Base-by-base conservation (phyloP, 371 early-diverging fungal genomes). In the Apophysomyces sp. region DNA sequence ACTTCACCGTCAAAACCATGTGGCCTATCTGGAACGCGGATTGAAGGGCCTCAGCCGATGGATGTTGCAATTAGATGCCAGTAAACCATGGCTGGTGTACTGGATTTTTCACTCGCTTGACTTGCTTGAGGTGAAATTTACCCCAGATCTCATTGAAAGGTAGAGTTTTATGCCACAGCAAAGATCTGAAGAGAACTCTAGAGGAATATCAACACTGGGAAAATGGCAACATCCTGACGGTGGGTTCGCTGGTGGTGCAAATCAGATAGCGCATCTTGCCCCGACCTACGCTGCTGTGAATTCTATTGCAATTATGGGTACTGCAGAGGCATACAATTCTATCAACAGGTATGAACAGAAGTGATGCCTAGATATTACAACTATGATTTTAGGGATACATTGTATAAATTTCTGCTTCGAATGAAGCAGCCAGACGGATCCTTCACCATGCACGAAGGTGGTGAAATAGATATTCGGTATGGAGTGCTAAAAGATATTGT, bases 341-440 rank as follows among this genome's bases (percentile, higher is more conserved):
- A 83, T 96, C 37, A 75, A 93, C 61, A 70, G 86, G 79, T 74
- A 64, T 11, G 18, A 57, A 28, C 31, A 54, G 1, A 52, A 2
- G 18, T n/a, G 29, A 2, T 1, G 3, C 0, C n/a, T n/a, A n/a
- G n/a, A n/a, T n/a, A n/a, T n/a, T n/a, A n/a, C n/a, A n/a, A n/a
- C n/a, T n/a, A n/a, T n/a, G n/a, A 52, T 26, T 13, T 49, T 55
- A 91, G 89, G 61, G 71, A 81, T 24, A 66, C 71, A 16, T 67
- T 97, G 58, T 85, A 91, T 52, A 55, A 67, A 6, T 99, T 92
- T 76, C 70, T 99, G 24, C 60, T 92, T 74, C 58, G 82, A 1
- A 81, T 98, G 81, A 97, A 98, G 71, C 91, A 89, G 44, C 73
- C 87, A 0, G 93, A 95, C 78, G 98, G 98, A 0, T 91, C 93